Base-by-base conservation (phyloP, 352 stramenopile species). In the Phytophthora pinifolia region DNA sequence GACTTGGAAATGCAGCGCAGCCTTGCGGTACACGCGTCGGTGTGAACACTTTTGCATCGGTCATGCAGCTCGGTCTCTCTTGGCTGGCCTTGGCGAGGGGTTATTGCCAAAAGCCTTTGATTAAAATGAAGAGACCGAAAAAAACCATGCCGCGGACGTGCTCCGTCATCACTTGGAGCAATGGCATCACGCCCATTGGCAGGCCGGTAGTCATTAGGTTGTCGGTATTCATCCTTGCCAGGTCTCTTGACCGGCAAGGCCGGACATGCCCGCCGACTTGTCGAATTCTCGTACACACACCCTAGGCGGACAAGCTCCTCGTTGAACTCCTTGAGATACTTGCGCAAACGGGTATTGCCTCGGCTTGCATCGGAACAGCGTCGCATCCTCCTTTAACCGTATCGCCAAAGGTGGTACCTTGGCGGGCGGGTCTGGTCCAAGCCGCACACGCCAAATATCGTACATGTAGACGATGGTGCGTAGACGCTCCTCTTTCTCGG, bases 11-110 rank as follows among this genome's bases (percentile, higher is more conserved):
- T 41, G 29, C 18, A 53, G 13, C 12, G 34, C 34, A 54, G 12
- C 46, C 34, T 14, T 45, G 46, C 6, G 33, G 46, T 17, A 45
- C 46, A 12, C 35, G 34, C 7, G 29, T 39, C 13, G 18, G 46
- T 10, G 34, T 54, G 20, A 34, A 44, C 0, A 45, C 22, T 37
- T 54, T 60, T 1, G 29, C 18, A 12, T 72, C 49, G 6, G 48
- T 72, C 46, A 64, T 66, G 46, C 60, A 73, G 4, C 35, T 52
- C 7, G 62, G 29, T 1, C 51, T 48, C 18, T 73, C 48, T 45
- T 54, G 34, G 10, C 20, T 42, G 7, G 20, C 20, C n/a, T 54
- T 39, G 18, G 46, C 46, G 1, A 54, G 9, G 20, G 34, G 29
- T 6, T 45, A 12, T n/a, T 54, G 35, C 46, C 46, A 37, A 31